These are phyloP conservation scores for Aspergillus avenaceus DNA, from an alignment of 495 filamentous ascomycete genomes.

Conservation along the genomic window DNA sequence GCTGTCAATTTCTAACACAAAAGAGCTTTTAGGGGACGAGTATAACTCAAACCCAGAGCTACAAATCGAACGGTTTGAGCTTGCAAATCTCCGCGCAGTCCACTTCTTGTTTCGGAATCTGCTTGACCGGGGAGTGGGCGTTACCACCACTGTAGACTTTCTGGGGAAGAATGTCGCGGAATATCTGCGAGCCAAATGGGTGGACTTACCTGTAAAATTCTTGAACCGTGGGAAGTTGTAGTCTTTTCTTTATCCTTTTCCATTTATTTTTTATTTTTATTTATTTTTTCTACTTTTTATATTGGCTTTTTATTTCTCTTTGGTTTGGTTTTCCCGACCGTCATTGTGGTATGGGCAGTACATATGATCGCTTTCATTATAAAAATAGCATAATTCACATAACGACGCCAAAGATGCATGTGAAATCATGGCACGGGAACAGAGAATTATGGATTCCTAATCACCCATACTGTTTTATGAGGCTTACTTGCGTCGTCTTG, in stretches of 20 bases:
- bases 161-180: constrained; percentile 57
- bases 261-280: not conserved
- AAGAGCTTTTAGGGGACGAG: constrained; percentile 36
- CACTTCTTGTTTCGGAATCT: constrained; percentile 54
- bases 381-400: no score
- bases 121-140: constrained; percentile 50
- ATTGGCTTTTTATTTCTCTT: no score
- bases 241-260: not conserved
- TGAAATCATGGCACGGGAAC: not conserved
- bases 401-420: not conserved
- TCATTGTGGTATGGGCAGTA: no score
- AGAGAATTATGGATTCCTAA: no score
- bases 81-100: constrained; percentile 36
- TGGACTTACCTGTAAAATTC: constrained; percentile 45
- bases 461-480: not conserved
- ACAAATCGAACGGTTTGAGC: constrained; percentile 50
- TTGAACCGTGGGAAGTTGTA: constrained; percentile 35
- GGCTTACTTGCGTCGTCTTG: constrained; percentile 12
- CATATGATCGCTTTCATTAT: no score
- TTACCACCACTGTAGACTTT: constrained; percentile 46
- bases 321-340: no score
- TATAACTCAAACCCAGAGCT: constrained; percentile 33
- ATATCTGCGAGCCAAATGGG: constrained; percentile 43
- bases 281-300: no score
- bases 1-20: constrained; percentile 35